Evolutionary conservation across 371 early-diverging fungal genomes (phyloP).

Genomic region (Capillidium heterosporum): DNA sequence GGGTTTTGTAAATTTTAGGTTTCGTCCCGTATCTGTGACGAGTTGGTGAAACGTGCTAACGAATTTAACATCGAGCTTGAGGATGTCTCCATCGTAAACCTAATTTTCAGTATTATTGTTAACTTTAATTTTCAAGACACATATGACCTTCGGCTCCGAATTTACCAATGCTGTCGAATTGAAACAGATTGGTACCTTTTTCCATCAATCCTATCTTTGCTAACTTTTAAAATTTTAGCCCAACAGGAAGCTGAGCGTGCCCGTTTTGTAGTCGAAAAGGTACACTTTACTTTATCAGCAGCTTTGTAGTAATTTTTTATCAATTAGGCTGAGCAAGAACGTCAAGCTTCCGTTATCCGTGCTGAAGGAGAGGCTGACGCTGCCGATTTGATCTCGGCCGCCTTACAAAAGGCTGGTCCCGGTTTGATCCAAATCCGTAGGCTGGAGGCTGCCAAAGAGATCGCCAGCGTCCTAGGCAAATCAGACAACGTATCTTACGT

Average conservation of each 20-base stretch:
- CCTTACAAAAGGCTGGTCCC: slow-evolving; percentile 78
- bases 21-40: slow-evolving; percentile 84
- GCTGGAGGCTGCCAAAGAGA: slow-evolving; percentile 93
- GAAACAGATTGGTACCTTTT: slow-evolving; percentile 68
- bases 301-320: slow-evolving; percentile 8
- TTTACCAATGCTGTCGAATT: slow-evolving; percentile 85
- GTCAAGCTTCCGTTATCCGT: slow-evolving; percentile 89
- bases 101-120: neutral
- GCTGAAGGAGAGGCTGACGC: slow-evolving; percentile 96
- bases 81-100: slow-evolving; percentile 88
- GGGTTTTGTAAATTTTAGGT: slow-evolving; percentile 26
- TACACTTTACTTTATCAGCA: neutral
- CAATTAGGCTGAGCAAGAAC: slow-evolving; percentile 89
- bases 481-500: slow-evolving; percentile 85
- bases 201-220: slow-evolving; percentile 11
- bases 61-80: slow-evolving; percentile 92
- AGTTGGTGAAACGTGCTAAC: slow-evolving; percentile 77
- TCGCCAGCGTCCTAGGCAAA: slow-evolving; percentile 73
- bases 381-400: slow-evolving; percentile 70
- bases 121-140: slow-evolving; percentile 35
- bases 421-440: slow-evolving; percentile 89
- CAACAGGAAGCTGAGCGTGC: slow-evolving; percentile 97
- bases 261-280: slow-evolving; percentile 68
- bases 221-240: slow-evolving; percentile 15
- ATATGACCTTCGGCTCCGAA: slow-evolving; percentile 92